A percentile compares a stretch with the other conserved stretches of the same genome.
Evolutionary conservation across 768 basidiomycete species (phyloP).

Genomic region (Lactarius sp.): DNA sequence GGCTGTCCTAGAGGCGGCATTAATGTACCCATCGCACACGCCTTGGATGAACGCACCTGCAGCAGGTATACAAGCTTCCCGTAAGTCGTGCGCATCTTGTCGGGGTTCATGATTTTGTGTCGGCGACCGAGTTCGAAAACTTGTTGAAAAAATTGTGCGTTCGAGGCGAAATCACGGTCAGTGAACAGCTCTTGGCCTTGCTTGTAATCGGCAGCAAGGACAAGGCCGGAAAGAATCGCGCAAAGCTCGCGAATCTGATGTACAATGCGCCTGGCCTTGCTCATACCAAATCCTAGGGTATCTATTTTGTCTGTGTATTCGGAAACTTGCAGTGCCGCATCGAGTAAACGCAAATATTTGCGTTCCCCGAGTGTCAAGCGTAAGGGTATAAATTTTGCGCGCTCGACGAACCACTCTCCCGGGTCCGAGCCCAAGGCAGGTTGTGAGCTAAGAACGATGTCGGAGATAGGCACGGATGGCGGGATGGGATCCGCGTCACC

Average conservation of each 20-base stretch:
- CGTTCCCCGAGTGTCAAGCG: conserved; percentile 72
- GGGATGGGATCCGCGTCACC: conserved; percentile 34
- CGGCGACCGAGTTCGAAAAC: conserved; percentile 80
- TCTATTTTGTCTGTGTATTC: conserved; percentile 92
- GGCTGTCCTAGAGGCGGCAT: conserved; percentile 60
- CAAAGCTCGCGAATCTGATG: conserved; percentile 83
- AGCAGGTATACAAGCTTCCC: conserved; percentile 82
- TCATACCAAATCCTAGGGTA: conserved; percentile 68
- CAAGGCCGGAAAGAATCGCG: conserved; percentile 78
- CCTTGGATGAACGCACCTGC: conserved; percentile 45
- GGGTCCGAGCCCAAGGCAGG: conserved; percentile 56
- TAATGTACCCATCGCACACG: conserved; percentile 10
- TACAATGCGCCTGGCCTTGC: conserved; percentile 84
- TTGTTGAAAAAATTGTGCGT: conserved; percentile 72
- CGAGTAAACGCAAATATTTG: conserved; percentile 78
- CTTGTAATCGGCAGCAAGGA: conserved; percentile 83
- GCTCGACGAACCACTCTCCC: conserved; percentile 83
- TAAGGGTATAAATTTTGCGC: conserved; percentile 75
- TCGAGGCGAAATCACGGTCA: conserved; percentile 75
- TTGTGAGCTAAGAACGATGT: conserved; percentile 46
- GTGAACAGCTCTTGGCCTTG: conserved; percentile 79
- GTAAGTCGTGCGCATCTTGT: conserved; percentile 87
- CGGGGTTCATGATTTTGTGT: conserved; percentile 90
- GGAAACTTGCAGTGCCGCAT: conserved; percentile 78
- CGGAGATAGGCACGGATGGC: conserved; percentile 28